Base-by-base conservation (phyloP, 805 yeast species). In the Soucietia sequanensis region DNA sequence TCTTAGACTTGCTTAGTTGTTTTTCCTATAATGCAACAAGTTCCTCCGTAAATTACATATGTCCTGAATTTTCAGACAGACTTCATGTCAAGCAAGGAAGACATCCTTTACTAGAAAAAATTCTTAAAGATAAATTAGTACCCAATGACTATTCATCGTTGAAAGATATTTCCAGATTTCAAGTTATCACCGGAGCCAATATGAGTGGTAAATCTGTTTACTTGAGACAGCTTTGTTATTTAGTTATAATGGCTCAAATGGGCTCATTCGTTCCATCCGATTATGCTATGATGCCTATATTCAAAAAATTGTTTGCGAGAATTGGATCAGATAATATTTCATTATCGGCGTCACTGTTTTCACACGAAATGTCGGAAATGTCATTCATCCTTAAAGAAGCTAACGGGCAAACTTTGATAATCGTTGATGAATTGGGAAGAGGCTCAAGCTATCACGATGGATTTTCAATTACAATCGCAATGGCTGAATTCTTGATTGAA, bases 181-280 rank as follows among this genome's bases (percentile, higher is more conserved):
- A 72, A 36, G 62, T 78, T 2, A 62, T 78, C 4, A 77, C 82
- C 0, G 83, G 84, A 0, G 75, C 78, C 3, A 78, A 78, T 41
- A 75, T 76, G 80, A 78, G 81, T 31, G 84, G 84, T 2, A 79
- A 78, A 46, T 77, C 83, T 0, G 72, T 78, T 4, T 75, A 74
- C 39, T 65, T 79, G 26, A 69, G 70, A 33, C 80, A 76, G 43
- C 60, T 75, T 6, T 76, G 78, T 1, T 43, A 76, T 5, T 43
- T 75, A 7, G 59, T 62, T 2, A 65, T 78, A 5, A 60, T 80
- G 69, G 73, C 78, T 0, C 85, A 80, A 46, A 69, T 78, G 19
- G 85, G 85, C 0, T 68, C 75, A 7, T 74, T 62, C 22, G 60
- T 72, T 0, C 76, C 77, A 0, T 76, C 78, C 7, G 60, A 59